A percentile compares a stretch with the other conserved stretches of the same genome.
phyloP scores from a whole-genome alignment of 2,329 filamentous ascomycete species.

The Aspergillus vadensis region DNA sequence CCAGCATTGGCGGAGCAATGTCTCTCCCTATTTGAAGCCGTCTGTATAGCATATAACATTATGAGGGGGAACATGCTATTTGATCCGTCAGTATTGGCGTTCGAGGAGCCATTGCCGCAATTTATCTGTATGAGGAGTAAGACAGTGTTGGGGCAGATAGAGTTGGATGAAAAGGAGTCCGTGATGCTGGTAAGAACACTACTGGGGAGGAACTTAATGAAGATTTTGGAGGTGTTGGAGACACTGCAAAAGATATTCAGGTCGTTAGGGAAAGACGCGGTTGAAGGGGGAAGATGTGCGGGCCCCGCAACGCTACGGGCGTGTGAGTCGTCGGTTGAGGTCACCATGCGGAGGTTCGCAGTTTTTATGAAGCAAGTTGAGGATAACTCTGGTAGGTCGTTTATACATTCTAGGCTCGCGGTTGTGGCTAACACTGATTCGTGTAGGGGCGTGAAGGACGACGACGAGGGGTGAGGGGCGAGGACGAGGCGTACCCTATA shows the following conservation, averaged over 20 bases:
- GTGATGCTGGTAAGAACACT: constrained; percentile 27
- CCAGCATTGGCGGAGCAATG: constrained; percentile 42
- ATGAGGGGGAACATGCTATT: constrained; percentile 26
- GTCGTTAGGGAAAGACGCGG: constrained; percentile 17
- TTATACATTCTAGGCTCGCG: not conserved
- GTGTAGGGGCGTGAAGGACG: no score
- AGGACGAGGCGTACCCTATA: not conserved
- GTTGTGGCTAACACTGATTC: no score
- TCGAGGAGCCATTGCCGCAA: constrained; percentile 25
- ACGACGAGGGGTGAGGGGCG: not conserved
- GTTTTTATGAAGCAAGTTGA: constrained; percentile 30
- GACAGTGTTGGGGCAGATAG: constrained; percentile 28
- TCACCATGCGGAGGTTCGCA: constrained; percentile 24
- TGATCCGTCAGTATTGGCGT: constrained; percentile 23
- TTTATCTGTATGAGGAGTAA: constrained; percentile 32
- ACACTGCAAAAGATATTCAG: constrained; percentile 19
- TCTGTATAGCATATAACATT: constrained; percentile 30
- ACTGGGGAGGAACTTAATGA: constrained; percentile 24
- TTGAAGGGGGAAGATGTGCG: constrained; percentile 9
- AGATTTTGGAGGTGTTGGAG: constrained; percentile 27
- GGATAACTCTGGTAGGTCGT: constrained; percentile 16
- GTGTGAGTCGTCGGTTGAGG: constrained; percentile 27
- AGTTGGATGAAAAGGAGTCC: constrained; percentile 30
- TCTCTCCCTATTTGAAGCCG: constrained; percentile 29
- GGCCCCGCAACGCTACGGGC: constrained; percentile 15